Conservation (phyloP, 805 yeast genomes). For the Saturnispora zaruensis region DNA sequence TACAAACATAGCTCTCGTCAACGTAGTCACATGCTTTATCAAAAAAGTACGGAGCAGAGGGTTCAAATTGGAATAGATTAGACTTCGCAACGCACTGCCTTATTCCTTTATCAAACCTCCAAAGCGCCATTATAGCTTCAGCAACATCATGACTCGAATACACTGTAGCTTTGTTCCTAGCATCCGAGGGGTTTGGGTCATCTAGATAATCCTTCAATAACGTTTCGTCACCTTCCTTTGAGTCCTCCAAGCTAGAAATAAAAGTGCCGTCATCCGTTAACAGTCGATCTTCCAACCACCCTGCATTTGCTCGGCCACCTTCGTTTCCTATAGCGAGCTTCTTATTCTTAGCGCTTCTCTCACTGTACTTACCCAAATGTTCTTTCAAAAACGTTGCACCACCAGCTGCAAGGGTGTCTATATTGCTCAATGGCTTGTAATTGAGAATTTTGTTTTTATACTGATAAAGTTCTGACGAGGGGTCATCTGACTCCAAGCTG, state of each 20-base stretch:
- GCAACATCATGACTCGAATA: conserved; percentile 50
- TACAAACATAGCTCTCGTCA: conserved; percentile 54
- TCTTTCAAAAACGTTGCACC: conserved; percentile 55
- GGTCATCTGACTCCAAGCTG: conserved; percentile 55
- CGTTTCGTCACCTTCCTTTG: conserved; percentile 11
- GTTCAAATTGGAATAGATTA: conserved; percentile 78
- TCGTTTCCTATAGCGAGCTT: conserved; percentile 47
- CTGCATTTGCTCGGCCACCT: conserved; percentile 42
- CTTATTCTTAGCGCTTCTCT: conserved; percentile 43
- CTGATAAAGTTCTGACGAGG: conserved; percentile 36
- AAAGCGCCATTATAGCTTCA: conserved; percentile 54
- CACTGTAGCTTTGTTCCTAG: not conserved
- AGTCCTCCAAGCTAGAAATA: conserved; percentile 11
- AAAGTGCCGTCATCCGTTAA: conserved; percentile 4
- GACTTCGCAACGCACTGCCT: conserved; percentile 47
- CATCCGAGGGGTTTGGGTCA: not conserved
- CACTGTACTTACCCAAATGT: conserved; percentile 54
- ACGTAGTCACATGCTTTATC: conserved; percentile 61
- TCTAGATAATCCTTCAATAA: conserved; percentile 16
- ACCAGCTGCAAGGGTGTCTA: conserved; percentile 61
- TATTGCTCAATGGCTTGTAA: conserved; percentile 50
- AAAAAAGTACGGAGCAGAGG: conserved; percentile 75
- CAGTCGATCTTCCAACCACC: conserved; percentile 22
- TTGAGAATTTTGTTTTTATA: conserved; percentile 44
- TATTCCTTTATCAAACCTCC: conserved; percentile 68